A percentile compares a stretch with the other conserved stretches of the same genome.
Evolutionary conservation across 129 eudicot species (phyloP).

Genomic region (Apium graveolens): DNA sequence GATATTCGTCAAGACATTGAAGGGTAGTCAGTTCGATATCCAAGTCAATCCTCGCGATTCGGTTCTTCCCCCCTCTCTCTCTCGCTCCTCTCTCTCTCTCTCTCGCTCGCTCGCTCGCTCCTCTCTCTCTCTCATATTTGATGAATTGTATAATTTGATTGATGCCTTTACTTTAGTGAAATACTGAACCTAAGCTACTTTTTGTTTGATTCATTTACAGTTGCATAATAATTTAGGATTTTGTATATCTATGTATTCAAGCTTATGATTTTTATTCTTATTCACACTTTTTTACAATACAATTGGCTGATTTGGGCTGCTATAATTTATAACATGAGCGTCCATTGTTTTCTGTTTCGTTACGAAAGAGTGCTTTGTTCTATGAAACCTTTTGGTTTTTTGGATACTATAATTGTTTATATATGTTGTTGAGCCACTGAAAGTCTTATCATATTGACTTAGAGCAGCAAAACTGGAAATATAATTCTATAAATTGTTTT

Average conservation of each 20-base stretch:
- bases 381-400: not conserved
- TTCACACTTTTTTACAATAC: not conserved
- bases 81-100: not conserved
- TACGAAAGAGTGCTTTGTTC: not conserved
- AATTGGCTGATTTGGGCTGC: not conserved
- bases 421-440: not conserved
- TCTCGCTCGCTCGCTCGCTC: not conserved
- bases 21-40: conserved; percentile 69
- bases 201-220: conserved; percentile 14
- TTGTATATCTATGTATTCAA: not conserved
- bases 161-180: not conserved
- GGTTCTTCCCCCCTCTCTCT: conserved; percentile 20
- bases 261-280: not conserved
- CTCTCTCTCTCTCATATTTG: not conserved
- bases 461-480: not conserved
- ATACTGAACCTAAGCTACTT: not conserved
- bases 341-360: not conserved
- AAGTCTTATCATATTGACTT: not conserved
- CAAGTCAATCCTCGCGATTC: conserved; percentile 63
- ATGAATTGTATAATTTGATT: not conserved
- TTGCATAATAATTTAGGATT: not conserved
- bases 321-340: not conserved
- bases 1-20: conserved; percentile 77
- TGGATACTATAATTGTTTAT: not conserved
- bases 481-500: not conserved